Conservation (phyloP, 1,284 basidiomycete species). For the Coniophora puteana region DNA sequence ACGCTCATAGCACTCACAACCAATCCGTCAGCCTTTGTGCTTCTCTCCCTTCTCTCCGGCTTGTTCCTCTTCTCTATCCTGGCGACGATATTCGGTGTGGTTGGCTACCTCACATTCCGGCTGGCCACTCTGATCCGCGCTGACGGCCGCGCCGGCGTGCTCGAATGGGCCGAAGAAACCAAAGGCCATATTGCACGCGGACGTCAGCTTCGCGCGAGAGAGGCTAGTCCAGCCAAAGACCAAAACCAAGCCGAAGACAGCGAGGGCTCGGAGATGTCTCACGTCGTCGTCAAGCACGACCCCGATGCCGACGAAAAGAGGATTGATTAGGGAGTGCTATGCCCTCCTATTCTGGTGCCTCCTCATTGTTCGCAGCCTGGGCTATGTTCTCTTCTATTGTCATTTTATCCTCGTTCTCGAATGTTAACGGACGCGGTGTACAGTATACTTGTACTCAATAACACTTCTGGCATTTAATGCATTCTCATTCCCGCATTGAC, state of each 20-base stretch:
- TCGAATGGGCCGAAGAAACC: slow-evolving; percentile 34
- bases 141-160: slow-evolving; percentile 32
- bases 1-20: slow-evolving; percentile 2
- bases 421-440: not conserved
- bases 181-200: slow-evolving; percentile 16
- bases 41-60: slow-evolving; percentile 23
- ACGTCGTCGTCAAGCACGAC: slow-evolving; percentile 2
- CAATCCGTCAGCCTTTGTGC: slow-evolving; percentile 13
- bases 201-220: no score
- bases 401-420: not conserved
- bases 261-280: slow-evolving; percentile 7
- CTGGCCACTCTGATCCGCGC: slow-evolving; percentile 27
- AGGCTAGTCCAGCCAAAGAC: no score
- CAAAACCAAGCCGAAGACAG: slow-evolving; percentile 6
- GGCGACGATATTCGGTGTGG: slow-evolving; percentile 21
- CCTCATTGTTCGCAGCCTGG: no score
- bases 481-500: no score
- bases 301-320: not conserved
- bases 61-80: slow-evolving; percentile 20
- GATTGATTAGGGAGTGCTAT: not conserved
- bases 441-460: no score
- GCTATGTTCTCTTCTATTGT: no score
- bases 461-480: no score
- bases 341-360: no score
- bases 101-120: slow-evolving; percentile 31